Conservation (phyloP, 2,329 filamentous ascomycete species). For the Xylariaceae sp. region DNA sequence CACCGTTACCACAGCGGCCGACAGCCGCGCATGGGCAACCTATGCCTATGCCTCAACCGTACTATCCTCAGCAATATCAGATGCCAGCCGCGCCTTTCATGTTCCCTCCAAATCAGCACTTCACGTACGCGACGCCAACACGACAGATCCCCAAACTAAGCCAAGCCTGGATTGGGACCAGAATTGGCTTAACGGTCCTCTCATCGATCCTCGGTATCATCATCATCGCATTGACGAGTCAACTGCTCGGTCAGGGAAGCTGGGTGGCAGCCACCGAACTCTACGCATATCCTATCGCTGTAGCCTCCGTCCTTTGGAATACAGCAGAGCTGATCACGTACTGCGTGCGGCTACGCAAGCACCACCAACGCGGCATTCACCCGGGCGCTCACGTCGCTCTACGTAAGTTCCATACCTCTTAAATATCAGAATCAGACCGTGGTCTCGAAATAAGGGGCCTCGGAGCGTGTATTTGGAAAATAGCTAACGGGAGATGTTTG, state of each 20-base stretch:
- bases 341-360: constrained; percentile 20
- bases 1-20: constrained; percentile 15
- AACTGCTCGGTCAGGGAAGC: constrained; percentile 15
- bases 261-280: constrained; percentile 3
- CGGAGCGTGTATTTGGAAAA: too few species aligned
- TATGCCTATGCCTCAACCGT: constrained; percentile 15
- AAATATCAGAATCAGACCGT: too few species aligned
- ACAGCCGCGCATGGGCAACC: constrained; percentile 10
- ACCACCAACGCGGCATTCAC: constrained; percentile 27
- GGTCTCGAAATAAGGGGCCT: too few species aligned
- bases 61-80: constrained; percentile 16
- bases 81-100: constrained; percentile 17
- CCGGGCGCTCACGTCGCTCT: constrained; percentile 29
- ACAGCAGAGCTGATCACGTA: constrained; percentile 28
- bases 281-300: constrained; percentile 22
- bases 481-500: too few species aligned
- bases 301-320: constrained; percentile 27
- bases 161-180: constrained; percentile 21
- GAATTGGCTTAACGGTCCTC: constrained; percentile 22
- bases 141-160: constrained; percentile 21
- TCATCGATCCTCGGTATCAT: constrained; percentile 21
- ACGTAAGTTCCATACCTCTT: not conserved
- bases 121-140: constrained; percentile 20
- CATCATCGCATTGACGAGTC: constrained; percentile 22
- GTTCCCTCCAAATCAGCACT: constrained; percentile 17